Evolutionary conservation across 1,284 basidiomycete species (phyloP).

Genomic region (Microbotryum scabiosae): DNA sequence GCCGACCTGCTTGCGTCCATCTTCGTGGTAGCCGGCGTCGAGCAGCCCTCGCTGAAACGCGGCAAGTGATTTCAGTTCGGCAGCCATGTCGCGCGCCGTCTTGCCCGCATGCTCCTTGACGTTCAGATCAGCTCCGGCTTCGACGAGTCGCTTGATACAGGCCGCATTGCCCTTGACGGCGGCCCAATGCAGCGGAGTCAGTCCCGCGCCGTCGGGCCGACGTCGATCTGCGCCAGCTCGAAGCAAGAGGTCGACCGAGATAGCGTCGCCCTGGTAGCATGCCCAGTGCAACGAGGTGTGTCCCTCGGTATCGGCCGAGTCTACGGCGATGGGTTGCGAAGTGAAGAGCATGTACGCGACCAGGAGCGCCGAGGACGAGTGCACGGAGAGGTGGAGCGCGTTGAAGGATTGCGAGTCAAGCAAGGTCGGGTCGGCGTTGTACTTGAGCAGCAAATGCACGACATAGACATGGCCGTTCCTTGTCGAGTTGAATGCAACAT

Average conservation of each 20-base stretch:
- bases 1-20: constrained; percentile 27
- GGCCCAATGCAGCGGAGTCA: constrained; percentile 94
- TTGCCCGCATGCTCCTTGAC: constrained; percentile 77
- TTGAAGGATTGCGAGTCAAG: constrained; percentile 94
- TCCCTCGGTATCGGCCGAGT: constrained; percentile 79
- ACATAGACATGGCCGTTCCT: constrained; percentile 90
- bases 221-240: constrained; percentile 75
- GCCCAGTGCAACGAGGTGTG: constrained; percentile 99
- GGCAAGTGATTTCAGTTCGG: constrained; percentile 78
- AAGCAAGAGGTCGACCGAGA: constrained; percentile 84
- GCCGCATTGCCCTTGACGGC: constrained; percentile 86
- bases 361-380: constrained; percentile 89
- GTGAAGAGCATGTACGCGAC: constrained; percentile 67
- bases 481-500: background rate
- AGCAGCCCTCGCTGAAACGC: constrained; percentile 81
- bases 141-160: constrained; percentile 74
- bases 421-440: constrained; percentile 87
- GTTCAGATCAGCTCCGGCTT: constrained; percentile 72
- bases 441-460: constrained; percentile 77
- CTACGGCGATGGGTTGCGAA: constrained; percentile 63
- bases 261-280: constrained; percentile 93
- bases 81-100: constrained; percentile 88
- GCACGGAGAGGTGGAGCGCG: constrained; percentile 85
- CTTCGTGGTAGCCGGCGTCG: constrained; percentile 51
- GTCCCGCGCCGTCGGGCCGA: constrained; percentile 66